These are phyloP conservation scores for Coniosporium tulheliwenetii DNA, from an alignment of 2,329 filamentous ascomycete genomes.

Conservation along the genomic window DNA sequence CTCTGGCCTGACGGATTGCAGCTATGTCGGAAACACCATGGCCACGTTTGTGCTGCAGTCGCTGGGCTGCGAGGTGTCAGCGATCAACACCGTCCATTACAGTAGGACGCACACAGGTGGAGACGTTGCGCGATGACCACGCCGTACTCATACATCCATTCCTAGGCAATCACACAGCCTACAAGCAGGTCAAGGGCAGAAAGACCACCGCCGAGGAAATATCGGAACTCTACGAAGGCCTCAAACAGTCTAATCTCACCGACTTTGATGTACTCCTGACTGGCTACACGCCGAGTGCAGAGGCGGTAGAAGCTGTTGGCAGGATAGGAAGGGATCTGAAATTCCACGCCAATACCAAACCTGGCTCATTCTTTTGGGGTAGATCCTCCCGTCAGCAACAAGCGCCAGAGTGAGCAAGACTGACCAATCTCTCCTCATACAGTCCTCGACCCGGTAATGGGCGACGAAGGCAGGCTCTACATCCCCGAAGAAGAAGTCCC, in stretches of 20 bases:
- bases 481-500: conserved; percentile 85
- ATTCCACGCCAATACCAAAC: conserved; percentile 41
- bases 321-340: conserved; percentile 70
- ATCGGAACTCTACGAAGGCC: conserved; percentile 64
- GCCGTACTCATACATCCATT: not conserved
- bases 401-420: not conserved
- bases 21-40: conserved; percentile 97
- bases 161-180: conserved; percentile 86
- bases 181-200: conserved; percentile 75
- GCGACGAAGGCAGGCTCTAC: conserved; percentile 83
- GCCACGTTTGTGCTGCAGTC: conserved; percentile 89
- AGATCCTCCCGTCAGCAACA: conserved; percentile 7
- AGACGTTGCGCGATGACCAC: not conserved
- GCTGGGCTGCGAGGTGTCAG: conserved; percentile 82
- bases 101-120: conserved; percentile 42
- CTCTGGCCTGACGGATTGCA: conserved; percentile 19
- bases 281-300: conserved; percentile 82
- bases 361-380: conserved; percentile 83
- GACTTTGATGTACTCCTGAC: conserved; percentile 91
- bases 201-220: conserved; percentile 72
- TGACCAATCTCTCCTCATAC: not conserved
- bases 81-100: conserved; percentile 93
- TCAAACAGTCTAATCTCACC: conserved; percentile 70
- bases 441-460: conserved; percentile 96
- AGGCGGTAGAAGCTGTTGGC: conserved; percentile 70